Evolutionary conservation across 116 monocot genomes (phyloP).

Genomic region (Iris pallida): DNA sequence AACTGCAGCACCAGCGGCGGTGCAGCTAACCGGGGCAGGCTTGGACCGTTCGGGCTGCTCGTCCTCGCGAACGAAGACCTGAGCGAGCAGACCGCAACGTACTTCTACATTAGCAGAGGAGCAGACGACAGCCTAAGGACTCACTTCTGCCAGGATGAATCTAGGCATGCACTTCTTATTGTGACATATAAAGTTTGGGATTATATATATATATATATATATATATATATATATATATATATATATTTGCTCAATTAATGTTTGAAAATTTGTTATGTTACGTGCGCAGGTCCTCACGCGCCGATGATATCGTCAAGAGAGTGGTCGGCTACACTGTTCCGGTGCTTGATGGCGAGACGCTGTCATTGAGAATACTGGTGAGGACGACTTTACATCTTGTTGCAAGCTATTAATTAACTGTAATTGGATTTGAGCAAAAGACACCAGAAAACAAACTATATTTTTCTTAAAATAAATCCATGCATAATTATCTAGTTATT

Average conservation of each 20-base stretch:
- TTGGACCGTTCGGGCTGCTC: constrained; percentile 56
- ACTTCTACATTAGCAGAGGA: constrained; percentile 36
- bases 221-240: too few species aligned
- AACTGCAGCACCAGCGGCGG: constrained; percentile 47
- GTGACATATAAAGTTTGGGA: too few species aligned
- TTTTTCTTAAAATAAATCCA: too few species aligned
- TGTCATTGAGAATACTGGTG: constrained; percentile 22
- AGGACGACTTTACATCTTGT: not conserved
- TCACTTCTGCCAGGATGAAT: constrained; percentile 51
- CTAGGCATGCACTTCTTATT: constrained; percentile 28
- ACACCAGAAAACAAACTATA: too few species aligned
- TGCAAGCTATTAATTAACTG: too few species aligned
- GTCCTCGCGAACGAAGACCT: constrained; percentile 35
- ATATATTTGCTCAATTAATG: too few species aligned
- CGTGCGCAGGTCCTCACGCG: constrained; percentile 31
- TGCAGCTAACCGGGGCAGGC: constrained; percentile 27
- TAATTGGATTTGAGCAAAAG: too few species aligned
- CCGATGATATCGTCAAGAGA: constrained; percentile 27
- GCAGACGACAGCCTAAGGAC: constrained; percentile 22
- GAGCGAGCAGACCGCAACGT: constrained; percentile 43
- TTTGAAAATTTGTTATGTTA: too few species aligned
- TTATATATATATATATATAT: too few species aligned
- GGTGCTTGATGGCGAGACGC: constrained; percentile 17
- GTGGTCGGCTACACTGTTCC: constrained; percentile 26
- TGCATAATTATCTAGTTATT: too few species aligned